phyloP scores from a whole-genome alignment of 176 grass and related monocot genomes.

The Neostapfia colusana region DNA sequence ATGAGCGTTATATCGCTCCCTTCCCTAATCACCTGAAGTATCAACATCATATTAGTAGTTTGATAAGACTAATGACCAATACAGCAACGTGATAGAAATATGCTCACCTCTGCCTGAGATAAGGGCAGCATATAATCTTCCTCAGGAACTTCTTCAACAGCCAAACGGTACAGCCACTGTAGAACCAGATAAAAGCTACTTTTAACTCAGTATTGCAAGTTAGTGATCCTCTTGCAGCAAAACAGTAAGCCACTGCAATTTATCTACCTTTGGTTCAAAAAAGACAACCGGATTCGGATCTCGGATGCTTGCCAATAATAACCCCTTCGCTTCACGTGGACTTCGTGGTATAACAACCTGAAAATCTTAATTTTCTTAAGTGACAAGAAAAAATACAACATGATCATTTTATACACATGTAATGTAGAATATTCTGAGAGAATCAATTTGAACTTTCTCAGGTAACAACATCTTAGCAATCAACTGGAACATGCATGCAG shows the following conservation, averaged over 20 bases:
- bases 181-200: slow-evolving; percentile 8
- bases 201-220: not conserved
- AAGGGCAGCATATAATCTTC: slow-evolving; percentile 83
- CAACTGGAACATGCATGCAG: not conserved
- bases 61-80: not conserved
- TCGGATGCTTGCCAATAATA: slow-evolving; percentile 82
- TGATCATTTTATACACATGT: not conserved
- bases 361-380: slow-evolving; percentile 33
- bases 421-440: not conserved
- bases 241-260: not conserved
- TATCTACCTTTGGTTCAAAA: slow-evolving; percentile 89
- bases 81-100: not conserved
- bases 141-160: slow-evolving; percentile 92
- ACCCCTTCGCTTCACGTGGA: slow-evolving; percentile 82
- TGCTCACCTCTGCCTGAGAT: slow-evolving; percentile 81
- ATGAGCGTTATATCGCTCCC: slow-evolving; percentile 87
- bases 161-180: slow-evolving; percentile 84
- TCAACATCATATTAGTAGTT: not conserved
- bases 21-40: slow-evolving; percentile 70
- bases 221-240: not conserved
- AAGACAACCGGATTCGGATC: slow-evolving; percentile 93
- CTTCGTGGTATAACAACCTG: slow-evolving; percentile 94
- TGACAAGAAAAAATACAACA: not conserved
- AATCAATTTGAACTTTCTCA: not conserved
- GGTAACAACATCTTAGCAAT: not conserved